Conservation (phyloP, 1,139 yeast species). For the Suhomyces yuchorum region DNA sequence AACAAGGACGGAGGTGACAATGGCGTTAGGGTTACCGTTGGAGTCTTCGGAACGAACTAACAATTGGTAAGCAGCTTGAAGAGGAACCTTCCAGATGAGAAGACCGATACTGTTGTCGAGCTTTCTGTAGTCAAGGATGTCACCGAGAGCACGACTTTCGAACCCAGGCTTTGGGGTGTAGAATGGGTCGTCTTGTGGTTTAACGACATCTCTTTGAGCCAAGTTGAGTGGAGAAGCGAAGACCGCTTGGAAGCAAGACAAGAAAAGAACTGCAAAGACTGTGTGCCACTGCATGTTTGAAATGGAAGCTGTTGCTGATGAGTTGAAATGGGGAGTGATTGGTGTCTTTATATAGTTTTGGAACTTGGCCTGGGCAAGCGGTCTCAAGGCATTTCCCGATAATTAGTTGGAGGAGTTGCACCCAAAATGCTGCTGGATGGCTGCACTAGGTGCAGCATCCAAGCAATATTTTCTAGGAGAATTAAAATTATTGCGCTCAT, state of each 20-base stretch:
- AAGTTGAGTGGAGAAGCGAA: neutral
- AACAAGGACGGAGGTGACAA: conserved; percentile 34
- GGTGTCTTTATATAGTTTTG: neutral
- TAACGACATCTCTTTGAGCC: neutral
- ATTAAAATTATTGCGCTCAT: neutral
- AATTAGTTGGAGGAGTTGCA: neutral
- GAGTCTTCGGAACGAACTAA: conserved; percentile 37
- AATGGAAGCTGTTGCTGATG: neutral
- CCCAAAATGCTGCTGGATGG: neutral
- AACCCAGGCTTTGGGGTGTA: conserved; percentile 30
- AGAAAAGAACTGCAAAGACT: neutral
- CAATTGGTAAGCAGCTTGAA: conserved; percentile 32
- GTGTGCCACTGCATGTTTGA: neutral
- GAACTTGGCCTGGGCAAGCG: neutral
- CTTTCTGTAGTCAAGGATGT: conserved; percentile 28
- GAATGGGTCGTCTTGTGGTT: conserved; percentile 26
- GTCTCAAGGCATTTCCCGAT: neutral
- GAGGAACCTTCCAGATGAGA: conserved; percentile 17
- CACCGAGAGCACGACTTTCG: conserved; percentile 28
- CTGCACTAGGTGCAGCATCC: neutral
- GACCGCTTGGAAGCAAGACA: neutral
- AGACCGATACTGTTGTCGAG: conserved; percentile 4
- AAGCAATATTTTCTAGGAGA: neutral
- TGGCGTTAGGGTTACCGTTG: conserved; percentile 32
- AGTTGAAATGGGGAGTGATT: neutral